Evolutionary conservation across 345 rosid genomes (phyloP), one percentile per base, ranked within the genome.

Genomic region (Odontarrhena argentea): DNA sequence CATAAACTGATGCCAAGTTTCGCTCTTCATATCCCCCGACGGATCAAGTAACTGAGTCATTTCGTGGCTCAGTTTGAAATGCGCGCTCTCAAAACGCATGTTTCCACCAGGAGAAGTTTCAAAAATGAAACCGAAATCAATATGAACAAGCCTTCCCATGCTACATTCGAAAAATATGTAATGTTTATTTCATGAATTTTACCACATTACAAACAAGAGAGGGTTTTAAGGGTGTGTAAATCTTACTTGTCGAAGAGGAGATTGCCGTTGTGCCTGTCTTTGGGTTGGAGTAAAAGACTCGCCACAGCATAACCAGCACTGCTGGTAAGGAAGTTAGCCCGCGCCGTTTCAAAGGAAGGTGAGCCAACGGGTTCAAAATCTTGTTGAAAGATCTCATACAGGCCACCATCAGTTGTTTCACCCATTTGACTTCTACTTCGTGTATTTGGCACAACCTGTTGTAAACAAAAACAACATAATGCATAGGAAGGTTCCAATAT

Each of bases 301-400:
- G 95, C 96, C 44, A 89, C 98, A 6, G 96, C 96, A 78, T 88
- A 92, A 65, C 96, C 98, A 63, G 96, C 98, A 74, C 98, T 89
- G 76, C 98, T 88, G 60, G 83, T 70, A 65, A 92, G 81, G 58
- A 89, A 92, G 69, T 92, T 88, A 73, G 76, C 78, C 4, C 96
- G 88, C 3, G 96, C 96, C 9, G 84, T 74, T 83, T 92, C 98
- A 72, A 92, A 92, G 76, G 72, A 60, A 6, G 84, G 82, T 63
- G 96, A 83, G 48, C 98, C 98, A 56, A 92, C 95, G 6, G 90
- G 87, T 69, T 95, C 98, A 73, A 53, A 83, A 60, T 88, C 95
- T 73, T 87, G 98, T 55, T 92, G 98, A 79, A 92, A 92, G 68
- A 92, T 88, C 85, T 92, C 98, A 26, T 80, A 88, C 78, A 92